A percentile compares a stretch with the other conserved stretches of the same genome.
Conservation (phyloP, 1,284 basidiomycete genomes). For the Heliocybe sulcata region DNA sequence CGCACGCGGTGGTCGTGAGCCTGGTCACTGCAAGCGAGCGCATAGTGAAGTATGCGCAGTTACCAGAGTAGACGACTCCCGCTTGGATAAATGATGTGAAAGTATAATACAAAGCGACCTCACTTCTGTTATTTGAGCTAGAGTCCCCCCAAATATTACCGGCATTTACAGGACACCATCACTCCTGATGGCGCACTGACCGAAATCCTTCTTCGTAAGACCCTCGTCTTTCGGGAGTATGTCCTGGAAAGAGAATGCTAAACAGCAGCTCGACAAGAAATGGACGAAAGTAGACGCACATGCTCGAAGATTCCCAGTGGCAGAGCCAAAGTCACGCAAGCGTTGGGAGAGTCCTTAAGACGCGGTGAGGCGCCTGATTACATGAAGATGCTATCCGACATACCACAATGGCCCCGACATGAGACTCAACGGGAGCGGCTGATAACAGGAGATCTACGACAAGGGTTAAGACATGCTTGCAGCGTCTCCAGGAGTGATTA, state of each 20-base stretch:
- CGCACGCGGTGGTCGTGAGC: too few relatives aligned
- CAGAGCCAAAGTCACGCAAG: constrained; percentile 66
- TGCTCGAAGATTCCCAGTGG: constrained; percentile 71
- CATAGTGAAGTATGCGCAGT: too few relatives aligned
- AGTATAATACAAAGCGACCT: too few relatives aligned
- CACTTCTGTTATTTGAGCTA: too few relatives aligned
- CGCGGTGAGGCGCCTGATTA: too few relatives aligned
- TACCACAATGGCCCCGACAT: constrained; percentile 62
- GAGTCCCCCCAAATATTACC: too few relatives aligned
- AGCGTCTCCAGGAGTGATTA: not conserved
- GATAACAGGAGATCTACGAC: constrained; percentile 60
- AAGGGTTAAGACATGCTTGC: not conserved
- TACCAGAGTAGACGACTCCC: too few relatives aligned
- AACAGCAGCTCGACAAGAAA: constrained; percentile 1
- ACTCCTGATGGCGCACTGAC: constrained; percentile 60
- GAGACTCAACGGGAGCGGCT: constrained; percentile 71
- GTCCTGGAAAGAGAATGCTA: constrained; percentile 29
- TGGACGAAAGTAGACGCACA: constrained; percentile 26
- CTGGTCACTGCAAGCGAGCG: too few relatives aligned
- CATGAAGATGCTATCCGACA: constrained; percentile 30
- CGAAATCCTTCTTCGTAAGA: constrained; percentile 46
- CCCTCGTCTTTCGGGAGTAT: constrained; percentile 60
- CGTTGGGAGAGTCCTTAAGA: constrained; percentile 64
- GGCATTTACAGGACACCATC: constrained; percentile 41
- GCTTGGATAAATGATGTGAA: too few relatives aligned